phyloP scores from a whole-genome alignment of 805 yeast species.

The Cyberlindnera meyerae region DNA sequence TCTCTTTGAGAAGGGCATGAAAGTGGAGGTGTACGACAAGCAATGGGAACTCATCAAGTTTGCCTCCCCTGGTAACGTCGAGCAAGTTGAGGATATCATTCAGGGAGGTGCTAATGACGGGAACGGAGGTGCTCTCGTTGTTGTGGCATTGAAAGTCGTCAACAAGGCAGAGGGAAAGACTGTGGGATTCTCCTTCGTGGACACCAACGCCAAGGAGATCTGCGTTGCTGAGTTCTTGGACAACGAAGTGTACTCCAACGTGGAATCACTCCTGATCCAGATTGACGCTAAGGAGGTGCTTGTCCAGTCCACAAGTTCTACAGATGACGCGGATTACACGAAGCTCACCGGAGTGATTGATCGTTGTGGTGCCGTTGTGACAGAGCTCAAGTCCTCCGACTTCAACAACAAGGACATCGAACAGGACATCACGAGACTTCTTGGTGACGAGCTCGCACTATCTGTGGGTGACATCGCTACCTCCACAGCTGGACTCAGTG shows the following conservation, averaged over 20 bases:
- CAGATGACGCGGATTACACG: conserved; percentile 47
- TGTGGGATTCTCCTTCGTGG: conserved; percentile 78
- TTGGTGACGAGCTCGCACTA: conserved; percentile 50
- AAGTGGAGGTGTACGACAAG: conserved; percentile 75
- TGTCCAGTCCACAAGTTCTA: conserved; percentile 40
- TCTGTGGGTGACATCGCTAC: conserved; percentile 52
- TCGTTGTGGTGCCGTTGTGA: conserved; percentile 70
- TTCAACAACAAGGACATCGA: conserved; percentile 68
- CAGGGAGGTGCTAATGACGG: conserved; percentile 21
- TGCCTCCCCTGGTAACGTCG: conserved; percentile 91
- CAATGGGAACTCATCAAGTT: conserved; percentile 50
- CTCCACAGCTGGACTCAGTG: conserved; percentile 46
- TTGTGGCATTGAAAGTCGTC: conserved; percentile 37
- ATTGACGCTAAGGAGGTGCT: conserved; percentile 84
- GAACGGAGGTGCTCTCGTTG: conserved; percentile 46
- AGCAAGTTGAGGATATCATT: conserved; percentile 68
- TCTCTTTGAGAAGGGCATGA: conserved; percentile 64
- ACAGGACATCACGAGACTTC: conserved; percentile 69
- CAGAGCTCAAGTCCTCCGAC: conserved; percentile 51
- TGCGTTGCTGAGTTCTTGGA: conserved; percentile 80
- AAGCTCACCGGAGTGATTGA: conserved; percentile 71
- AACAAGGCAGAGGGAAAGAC: conserved; percentile 36
- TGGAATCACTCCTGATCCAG: conserved; percentile 84
- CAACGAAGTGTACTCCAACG: conserved; percentile 79
- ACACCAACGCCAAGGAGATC: conserved; percentile 59